Evolutionary conservation across 371 early-diverging fungal genomes (phyloP).

Genomic region (Mortierella sp.): DNA sequence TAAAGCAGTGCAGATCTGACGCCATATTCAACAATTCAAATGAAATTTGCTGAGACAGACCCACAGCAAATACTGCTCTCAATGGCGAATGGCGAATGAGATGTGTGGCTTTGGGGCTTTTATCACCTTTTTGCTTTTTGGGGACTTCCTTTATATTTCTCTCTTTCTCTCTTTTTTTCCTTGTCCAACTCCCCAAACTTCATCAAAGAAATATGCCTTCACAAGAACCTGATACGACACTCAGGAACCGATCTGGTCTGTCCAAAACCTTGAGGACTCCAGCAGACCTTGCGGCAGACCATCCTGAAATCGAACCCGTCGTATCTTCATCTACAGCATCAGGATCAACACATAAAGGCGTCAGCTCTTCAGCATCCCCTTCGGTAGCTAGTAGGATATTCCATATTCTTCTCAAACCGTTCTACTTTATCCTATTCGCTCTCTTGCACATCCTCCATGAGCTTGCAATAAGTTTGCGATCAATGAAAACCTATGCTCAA

Average conservation of each 20-base stretch:
- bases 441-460: constrained; percentile 41
- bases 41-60: too few species aligned
- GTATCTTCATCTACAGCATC: neutral
- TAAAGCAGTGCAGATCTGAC: too few species aligned
- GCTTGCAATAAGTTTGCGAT: constrained; percentile 23
- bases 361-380: neutral
- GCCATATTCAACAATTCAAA: too few species aligned
- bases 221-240: neutral
- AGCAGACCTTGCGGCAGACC: constrained; percentile 3
- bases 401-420: constrained; percentile 36
- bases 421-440: constrained; percentile 43
- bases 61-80: too few species aligned
- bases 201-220: neutral
- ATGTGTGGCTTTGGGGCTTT: neutral
- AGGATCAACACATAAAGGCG: neutral
- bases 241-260: neutral
- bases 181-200: neutral
- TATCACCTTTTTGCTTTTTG: neutral
- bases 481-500: constrained; percentile 36
- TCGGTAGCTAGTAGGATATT: constrained; percentile 16
- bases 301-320: constrained; percentile 13
- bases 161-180: neutral
- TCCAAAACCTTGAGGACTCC: neutral
- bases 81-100: neutral
- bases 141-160: neutral